These are phyloP conservation scores for Gnomoniopsis sp. DNA, from an alignment of 2,329 filamentous ascomycete genomes.

Conservation along the genomic window DNA sequence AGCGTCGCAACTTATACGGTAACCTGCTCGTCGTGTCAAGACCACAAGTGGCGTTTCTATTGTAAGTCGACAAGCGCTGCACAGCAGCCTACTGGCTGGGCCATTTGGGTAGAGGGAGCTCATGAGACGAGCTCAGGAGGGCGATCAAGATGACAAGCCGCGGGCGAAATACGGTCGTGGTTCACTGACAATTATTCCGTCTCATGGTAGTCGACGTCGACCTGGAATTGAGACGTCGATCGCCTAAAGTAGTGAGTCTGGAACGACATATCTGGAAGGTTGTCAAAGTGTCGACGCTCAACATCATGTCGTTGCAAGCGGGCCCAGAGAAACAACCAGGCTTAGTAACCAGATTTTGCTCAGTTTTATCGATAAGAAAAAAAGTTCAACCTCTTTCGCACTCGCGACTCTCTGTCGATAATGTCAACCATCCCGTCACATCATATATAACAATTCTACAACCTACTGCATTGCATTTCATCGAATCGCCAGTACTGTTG, in stretches of 20 bases:
- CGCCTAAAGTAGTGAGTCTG: neutral
- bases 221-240: neutral
- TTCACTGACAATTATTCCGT: neutral
- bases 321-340: neutral
- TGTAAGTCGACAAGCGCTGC: neutral
- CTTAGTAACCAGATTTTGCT: neutral
- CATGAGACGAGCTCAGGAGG: constrained; percentile 2
- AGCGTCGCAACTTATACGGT: neutral
- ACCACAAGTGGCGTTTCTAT: no score
- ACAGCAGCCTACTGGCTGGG: constrained; percentile 10
- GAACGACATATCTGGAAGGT: neutral
- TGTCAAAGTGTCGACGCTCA: neutral
- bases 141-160: neutral
- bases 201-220: neutral
- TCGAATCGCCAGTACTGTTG: neutral
- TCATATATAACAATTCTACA: no score
- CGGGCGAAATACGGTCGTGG: neutral
- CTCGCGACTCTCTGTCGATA: neutral
- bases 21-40: neutral
- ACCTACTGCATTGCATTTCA: neutral
- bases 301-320: neutral
- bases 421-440: neutral
- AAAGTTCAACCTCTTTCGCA: neutral
- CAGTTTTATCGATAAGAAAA: neutral
- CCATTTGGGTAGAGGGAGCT: constrained; percentile 12